Evolutionary conservation across 2,329 filamentous ascomycete genomes (phyloP).

Genomic region (Sporothrix brasiliensis): DNA sequence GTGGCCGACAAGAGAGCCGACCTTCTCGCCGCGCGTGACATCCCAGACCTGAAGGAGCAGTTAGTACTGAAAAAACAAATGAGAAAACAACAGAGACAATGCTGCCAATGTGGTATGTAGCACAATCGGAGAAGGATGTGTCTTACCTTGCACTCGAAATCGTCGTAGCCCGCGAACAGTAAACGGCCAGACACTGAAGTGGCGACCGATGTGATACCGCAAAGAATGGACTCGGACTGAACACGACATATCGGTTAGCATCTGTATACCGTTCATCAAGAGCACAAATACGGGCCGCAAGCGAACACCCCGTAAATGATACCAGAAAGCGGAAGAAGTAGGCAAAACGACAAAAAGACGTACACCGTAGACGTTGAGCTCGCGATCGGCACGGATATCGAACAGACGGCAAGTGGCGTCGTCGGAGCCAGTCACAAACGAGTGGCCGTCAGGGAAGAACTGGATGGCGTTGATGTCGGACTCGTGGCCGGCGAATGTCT

Average conservation of each 20-base stretch:
- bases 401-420: constrained; percentile 97
- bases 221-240: constrained; percentile 94
- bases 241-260: constrained; percentile 35
- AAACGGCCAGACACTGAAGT: constrained; percentile 95
- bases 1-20: constrained; percentile 93
- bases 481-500: constrained; percentile 97
- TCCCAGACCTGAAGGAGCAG: constrained; percentile 79
- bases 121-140: not conserved
- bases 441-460: constrained; percentile 98
- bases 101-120: not conserved
- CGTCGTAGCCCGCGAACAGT: constrained; percentile 95
- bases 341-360: constrained; percentile 41
- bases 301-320: not conserved
- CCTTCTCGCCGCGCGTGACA: constrained; percentile 92
- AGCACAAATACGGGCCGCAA: not conserved
- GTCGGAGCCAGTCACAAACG: constrained; percentile 96
- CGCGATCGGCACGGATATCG: constrained; percentile 92
- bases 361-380: constrained; percentile 70
- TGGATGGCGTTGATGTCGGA: constrained; percentile 99
- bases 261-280: not conserved
- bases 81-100: too few relatives aligned
- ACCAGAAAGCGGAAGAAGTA: too few relatives aligned
- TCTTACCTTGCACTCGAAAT: constrained; percentile 98
- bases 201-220: constrained; percentile 96
- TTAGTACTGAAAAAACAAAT: constrained; percentile 37